Evolutionary conservation across 1,139 yeast genomes (phyloP).

Genomic region (Hyphopichia wangnamkhiaoensis): DNA sequence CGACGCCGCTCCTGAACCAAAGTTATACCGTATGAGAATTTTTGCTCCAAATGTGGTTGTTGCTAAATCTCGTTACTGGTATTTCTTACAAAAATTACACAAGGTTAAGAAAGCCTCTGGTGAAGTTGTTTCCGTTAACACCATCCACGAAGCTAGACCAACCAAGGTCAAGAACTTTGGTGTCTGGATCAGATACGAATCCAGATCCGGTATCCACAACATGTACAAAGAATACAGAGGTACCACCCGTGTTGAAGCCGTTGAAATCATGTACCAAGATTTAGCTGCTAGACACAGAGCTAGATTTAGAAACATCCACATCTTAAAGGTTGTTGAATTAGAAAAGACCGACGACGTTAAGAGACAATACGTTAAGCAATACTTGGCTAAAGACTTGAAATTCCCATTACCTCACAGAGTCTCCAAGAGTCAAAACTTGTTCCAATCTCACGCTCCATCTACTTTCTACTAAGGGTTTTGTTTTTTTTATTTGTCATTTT

Average conservation of each 20-base stretch:
- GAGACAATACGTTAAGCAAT: slow-evolving; percentile 99
- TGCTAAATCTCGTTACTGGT: slow-evolving; percentile 99
- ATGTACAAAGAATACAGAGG: slow-evolving; percentile 99
- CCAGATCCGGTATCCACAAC: slow-evolving; percentile 99
- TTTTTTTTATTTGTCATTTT: neutral
- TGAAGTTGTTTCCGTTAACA: slow-evolving; percentile 94
- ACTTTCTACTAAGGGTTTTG: slow-evolving; percentile 75
- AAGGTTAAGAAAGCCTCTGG: slow-evolving; percentile 99
- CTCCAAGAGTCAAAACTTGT: slow-evolving; percentile 85
- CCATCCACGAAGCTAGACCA: slow-evolving; percentile 93
- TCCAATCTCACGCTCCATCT: slow-evolving; percentile 91
- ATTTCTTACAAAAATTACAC: slow-evolving; percentile 98
- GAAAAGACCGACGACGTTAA: slow-evolving; percentile 97
- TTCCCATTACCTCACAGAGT: slow-evolving; percentile 99
- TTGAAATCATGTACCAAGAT: slow-evolving; percentile 98
- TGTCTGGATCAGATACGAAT: slow-evolving; percentile 99
- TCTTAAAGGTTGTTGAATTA: slow-evolving; percentile 97
- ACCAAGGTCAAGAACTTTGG: slow-evolving; percentile 99
- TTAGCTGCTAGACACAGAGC: slow-evolving; percentile 99
- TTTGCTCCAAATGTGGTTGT: slow-evolving; percentile 99
- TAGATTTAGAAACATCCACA: slow-evolving; percentile 99
- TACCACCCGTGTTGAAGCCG: slow-evolving; percentile 98
- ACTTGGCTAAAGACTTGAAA: slow-evolving; percentile 92
- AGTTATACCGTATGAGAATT: slow-evolving; percentile 99
- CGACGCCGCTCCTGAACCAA: slow-evolving; percentile 98